Evolutionary conservation across 2,329 filamentous ascomycete genomes (phyloP).

Genomic region (Neonectria coccinea): DNA sequence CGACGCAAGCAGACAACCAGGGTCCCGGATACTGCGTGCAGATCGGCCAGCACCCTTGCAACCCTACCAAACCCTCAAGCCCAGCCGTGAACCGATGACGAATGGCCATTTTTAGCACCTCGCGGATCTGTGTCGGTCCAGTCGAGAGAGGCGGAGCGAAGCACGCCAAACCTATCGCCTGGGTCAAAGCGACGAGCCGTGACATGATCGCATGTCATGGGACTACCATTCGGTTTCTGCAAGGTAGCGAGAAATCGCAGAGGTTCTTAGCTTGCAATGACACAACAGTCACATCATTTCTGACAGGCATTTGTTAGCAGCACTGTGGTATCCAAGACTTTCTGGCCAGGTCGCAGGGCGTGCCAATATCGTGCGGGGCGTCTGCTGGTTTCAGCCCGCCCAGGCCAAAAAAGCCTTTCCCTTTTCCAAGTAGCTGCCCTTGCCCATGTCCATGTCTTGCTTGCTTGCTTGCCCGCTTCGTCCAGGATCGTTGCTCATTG

Average conservation of each 20-base stretch:
- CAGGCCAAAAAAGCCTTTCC: slow-evolving; percentile 29
- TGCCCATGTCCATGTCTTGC: slow-evolving; percentile 38
- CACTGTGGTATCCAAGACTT: slow-evolving; percentile 33
- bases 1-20: slow-evolving; percentile 43
- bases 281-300: slow-evolving; percentile 47
- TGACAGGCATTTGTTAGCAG: slow-evolving; percentile 34
- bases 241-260: slow-evolving; percentile 29
- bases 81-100: slow-evolving; percentile 39
- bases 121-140: slow-evolving; percentile 4
- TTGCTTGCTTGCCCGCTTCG: slow-evolving; percentile 27
- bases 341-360: slow-evolving; percentile 26
- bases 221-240: slow-evolving; percentile 27
- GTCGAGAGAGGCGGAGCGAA: slow-evolving; percentile 5
- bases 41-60: slow-evolving; percentile 43
- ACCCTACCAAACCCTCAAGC: slow-evolving; percentile 31
- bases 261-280: slow-evolving; percentile 38
- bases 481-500: slow-evolving; percentile 24
- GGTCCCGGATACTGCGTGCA: slow-evolving; percentile 44
- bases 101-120: slow-evolving; percentile 31
- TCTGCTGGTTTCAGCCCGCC: slow-evolving; percentile 32
- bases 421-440: slow-evolving; percentile 34
- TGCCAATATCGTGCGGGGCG: slow-evolving; percentile 42
- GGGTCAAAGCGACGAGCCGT: slow-evolving; percentile 21
- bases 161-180: not conserved
- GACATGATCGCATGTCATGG: slow-evolving; percentile 14